Evolutionary conservation across 257 asterid species (phyloP).

Genomic region (Scutellaria galericulata): DNA sequence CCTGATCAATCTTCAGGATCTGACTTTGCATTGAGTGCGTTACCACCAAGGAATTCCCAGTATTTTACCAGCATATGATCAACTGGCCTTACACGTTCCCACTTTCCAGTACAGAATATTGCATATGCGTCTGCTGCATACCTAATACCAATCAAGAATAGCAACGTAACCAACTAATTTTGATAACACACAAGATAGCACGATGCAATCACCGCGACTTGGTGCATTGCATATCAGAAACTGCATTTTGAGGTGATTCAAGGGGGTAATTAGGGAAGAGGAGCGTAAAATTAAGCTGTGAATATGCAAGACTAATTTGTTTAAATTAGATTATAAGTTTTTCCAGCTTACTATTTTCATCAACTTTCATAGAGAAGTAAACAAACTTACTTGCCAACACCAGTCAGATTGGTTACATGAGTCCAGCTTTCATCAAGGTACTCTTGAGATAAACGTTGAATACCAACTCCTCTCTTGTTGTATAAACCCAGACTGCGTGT

Average conservation of each 20-base stretch:
- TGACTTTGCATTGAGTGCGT: background rate
- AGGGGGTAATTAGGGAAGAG: background rate
- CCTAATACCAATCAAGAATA: conserved; percentile 42
- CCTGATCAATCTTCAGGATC: conserved; percentile 21
- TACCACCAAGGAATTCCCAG: conserved; percentile 62
- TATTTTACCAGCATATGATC: conserved; percentile 80
- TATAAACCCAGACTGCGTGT: conserved; percentile 70
- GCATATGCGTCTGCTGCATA: conserved; percentile 93
- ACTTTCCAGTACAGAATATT: conserved; percentile 70
- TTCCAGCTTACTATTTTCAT: background rate
- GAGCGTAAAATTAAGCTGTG: too few relatives aligned
- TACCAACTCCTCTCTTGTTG: conserved; percentile 61
- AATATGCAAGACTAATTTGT: background rate
- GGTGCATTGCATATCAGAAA: too few relatives aligned
- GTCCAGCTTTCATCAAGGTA: conserved; percentile 71
- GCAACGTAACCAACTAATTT: background rate
- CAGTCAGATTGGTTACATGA: conserved; percentile 73
- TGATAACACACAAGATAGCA: background rate
- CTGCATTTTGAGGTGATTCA: background rate
- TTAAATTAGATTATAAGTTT: background rate
- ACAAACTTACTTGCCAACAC: conserved; percentile 77
- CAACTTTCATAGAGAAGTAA: too few relatives aligned
- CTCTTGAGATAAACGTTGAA: conserved; percentile 58
- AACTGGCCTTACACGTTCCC: conserved; percentile 62
- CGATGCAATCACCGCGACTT: too few relatives aligned